phyloP scores from a whole-genome alignment of 2,329 filamentous ascomycete genomes.

The Dactylonectria estremocensis region DNA sequence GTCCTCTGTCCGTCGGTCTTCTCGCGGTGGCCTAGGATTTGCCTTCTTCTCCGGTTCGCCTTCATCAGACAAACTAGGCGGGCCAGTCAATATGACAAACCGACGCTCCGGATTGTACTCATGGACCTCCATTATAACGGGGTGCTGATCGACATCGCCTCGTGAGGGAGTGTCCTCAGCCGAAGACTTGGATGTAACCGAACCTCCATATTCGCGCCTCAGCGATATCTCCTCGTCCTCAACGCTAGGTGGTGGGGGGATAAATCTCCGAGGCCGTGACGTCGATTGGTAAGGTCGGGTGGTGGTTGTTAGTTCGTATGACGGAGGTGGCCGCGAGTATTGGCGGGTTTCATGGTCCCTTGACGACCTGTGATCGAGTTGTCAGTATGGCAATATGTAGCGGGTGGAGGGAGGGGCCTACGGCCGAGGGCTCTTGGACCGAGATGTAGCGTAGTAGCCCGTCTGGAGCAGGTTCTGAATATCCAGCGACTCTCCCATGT shows the following conservation, averaged over 20 bases:
- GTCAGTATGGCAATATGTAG: conserved; percentile 33
- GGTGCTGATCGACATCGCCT: conserved; percentile 78
- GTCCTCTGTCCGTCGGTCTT: conserved; percentile 23
- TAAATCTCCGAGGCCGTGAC: conserved; percentile 43
- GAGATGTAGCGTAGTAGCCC: conserved; percentile 66
- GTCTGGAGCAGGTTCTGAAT: conserved; percentile 64
- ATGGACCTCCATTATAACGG: conserved; percentile 75
- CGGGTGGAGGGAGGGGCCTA: conserved; percentile 35
- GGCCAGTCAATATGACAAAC: conserved; percentile 71
- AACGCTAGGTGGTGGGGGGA: conserved; percentile 73
- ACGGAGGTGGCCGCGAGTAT: conserved; percentile 36
- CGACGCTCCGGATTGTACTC: conserved; percentile 75
- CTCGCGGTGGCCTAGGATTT: conserved; percentile 28
- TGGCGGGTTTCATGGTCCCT: conserved; percentile 37
- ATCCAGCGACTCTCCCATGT: conserved; percentile 61
- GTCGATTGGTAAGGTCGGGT: conserved; percentile 36
- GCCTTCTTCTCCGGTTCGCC: conserved; percentile 45
- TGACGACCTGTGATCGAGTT: conserved; percentile 32
- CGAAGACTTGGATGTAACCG: conserved; percentile 46
- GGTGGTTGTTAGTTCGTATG: conserved; percentile 38
- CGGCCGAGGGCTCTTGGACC: conserved; percentile 54
- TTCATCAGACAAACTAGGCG: conserved; percentile 45
- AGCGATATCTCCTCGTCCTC: conserved; percentile 79
- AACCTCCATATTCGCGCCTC: conserved; percentile 69
- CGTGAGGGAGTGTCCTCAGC: conserved; percentile 72